Evolutionary conservation across 2,329 filamentous ascomycete species (phyloP).

Genomic region (Lasiodiplodia sp.): DNA sequence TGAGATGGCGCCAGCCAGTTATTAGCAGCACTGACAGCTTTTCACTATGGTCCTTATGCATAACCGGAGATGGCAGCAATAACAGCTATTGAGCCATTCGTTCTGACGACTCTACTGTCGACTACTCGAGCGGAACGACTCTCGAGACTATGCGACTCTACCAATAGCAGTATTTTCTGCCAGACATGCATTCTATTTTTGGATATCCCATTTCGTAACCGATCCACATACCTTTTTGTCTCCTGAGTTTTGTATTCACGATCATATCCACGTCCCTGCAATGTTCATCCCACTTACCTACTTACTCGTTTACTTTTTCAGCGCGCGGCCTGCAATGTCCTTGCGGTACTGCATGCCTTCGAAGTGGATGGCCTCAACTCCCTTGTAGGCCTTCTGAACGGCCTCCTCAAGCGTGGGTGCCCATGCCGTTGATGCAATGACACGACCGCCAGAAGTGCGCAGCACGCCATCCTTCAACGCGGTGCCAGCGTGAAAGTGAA

Average conservation of each 20-base stretch:
- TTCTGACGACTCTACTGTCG: background rate
- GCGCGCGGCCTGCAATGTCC: constrained; percentile 76
- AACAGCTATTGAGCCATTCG: background rate
- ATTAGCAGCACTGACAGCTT: background rate
- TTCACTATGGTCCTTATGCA: background rate
- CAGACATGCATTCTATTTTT: constrained; percentile 21
- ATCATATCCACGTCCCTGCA: background rate
- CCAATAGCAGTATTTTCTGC: background rate
- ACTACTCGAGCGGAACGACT: background rate
- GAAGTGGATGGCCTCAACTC: constrained; percentile 80
- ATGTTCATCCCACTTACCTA: constrained; percentile 17
- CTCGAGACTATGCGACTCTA: background rate
- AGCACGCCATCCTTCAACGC: constrained; percentile 67
- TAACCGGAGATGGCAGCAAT: background rate
- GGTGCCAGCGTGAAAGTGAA: constrained; percentile 95
- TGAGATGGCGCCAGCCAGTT: background rate
- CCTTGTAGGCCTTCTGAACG: constrained; percentile 85
- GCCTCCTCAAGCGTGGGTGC: constrained; percentile 79
- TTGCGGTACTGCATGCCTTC: constrained; percentile 90
- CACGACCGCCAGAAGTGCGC: constrained; percentile 82
- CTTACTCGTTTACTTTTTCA: constrained; percentile 39
- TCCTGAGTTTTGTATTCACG: constrained; percentile 23
- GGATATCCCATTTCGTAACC: constrained; percentile 20
- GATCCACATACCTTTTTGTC: constrained; percentile 24
- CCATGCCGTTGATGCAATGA: constrained; percentile 90